Conservation (phyloP, 371 early-diverging fungal genomes). For the Dinochytrium kinnereticum region DNA sequence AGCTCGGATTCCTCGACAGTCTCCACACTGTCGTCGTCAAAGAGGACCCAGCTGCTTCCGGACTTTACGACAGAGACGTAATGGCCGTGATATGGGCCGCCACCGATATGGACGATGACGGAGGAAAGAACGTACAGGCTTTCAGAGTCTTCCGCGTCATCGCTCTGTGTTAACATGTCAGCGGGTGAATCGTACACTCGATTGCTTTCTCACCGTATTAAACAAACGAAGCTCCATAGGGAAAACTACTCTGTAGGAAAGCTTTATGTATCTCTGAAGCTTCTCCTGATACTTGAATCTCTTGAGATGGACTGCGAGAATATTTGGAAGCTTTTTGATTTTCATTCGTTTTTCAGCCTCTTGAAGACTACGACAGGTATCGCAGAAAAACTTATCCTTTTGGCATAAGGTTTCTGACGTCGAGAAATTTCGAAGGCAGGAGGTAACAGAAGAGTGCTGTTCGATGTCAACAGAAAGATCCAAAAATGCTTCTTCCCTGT, state of each 20-base stretch:
- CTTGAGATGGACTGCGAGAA: slow-evolving; percentile 93
- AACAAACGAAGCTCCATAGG: slow-evolving; percentile 92
- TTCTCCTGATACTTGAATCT: slow-evolving; percentile 96
- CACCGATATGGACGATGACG: slow-evolving; percentile 94
- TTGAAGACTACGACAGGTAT: slow-evolving; percentile 90
- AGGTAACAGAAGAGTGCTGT: slow-evolving; percentile 90
- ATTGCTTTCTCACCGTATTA: slow-evolving; percentile 71
- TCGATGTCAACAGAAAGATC: slow-evolving; percentile 96
- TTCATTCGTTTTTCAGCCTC: slow-evolving; percentile 98
- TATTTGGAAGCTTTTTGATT: slow-evolving; percentile 89
- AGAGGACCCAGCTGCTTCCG: slow-evolving; percentile 84
- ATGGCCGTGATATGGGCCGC: slow-evolving; percentile 96
- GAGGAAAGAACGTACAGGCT: slow-evolving; percentile 86
- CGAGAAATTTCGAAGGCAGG: slow-evolving; percentile 93
- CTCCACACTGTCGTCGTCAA: slow-evolving; percentile 83
- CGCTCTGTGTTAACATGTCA: slow-evolving; percentile 47
- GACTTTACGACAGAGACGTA: slow-evolving; percentile 91
- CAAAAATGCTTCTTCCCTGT: slow-evolving; percentile 91
- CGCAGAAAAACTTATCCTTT: slow-evolving; percentile 97
- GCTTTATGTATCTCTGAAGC: slow-evolving; percentile 86
- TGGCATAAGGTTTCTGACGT: slow-evolving; percentile 88
- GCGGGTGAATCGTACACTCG: not conserved
- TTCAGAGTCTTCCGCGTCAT: slow-evolving; percentile 85
- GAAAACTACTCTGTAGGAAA: slow-evolving; percentile 93
- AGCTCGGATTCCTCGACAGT: slow-evolving; percentile 51